Evolutionary conservation across 768 basidiomycete species (phyloP), one percentile per base, ranked within the genome.

Genomic region (Tulasnella calospora): DNA sequence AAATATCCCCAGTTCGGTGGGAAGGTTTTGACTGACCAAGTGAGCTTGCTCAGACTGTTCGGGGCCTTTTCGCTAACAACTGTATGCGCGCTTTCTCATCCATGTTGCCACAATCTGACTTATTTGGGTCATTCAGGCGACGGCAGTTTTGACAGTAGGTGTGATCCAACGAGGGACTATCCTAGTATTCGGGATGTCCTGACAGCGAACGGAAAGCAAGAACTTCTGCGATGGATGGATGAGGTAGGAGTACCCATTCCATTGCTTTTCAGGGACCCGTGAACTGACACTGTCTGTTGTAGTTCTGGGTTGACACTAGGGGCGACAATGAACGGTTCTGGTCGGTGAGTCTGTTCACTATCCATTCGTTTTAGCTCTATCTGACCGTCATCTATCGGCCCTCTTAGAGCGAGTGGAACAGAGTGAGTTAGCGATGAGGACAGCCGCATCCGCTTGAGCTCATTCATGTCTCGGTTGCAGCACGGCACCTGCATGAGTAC

Each of bases 1-100:
- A 7, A 1, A 70, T 87, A 81, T 27, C 21, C 21, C 15, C 15
- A 55, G 17, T 71, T 30, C 74, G 7, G n/a, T n/a, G 10, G 80
- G 47, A 27, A 13, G 36, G 35, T 30, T 35, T 17, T 6, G 35
- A 8, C 40, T 76, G 36, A 76, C 33, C 41, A 46, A 8, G 21
- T 35, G 3, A 33, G 17, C 55, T 77, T 19, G 1, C 17, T 8
- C 82, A 81, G 82, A 81, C 80, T 7, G 69, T 80, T 30, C 27
- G 78, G 89, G 91, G 91, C 79, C 85, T 91, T 55, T 92, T 90
- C 33, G 44, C 76, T 46, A 67, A 78, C 21, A 21, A 80, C 17
- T 46, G 41, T 74, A 36, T 8, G 33, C 3, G 41, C 35, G 23
- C 3, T 30, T 30, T 51, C 6, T 33, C 9, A 19, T 19, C 2